Evolutionary conservation across 768 basidiomycete genomes (phyloP).

Genomic region (Agaricus subrufescens): DNA sequence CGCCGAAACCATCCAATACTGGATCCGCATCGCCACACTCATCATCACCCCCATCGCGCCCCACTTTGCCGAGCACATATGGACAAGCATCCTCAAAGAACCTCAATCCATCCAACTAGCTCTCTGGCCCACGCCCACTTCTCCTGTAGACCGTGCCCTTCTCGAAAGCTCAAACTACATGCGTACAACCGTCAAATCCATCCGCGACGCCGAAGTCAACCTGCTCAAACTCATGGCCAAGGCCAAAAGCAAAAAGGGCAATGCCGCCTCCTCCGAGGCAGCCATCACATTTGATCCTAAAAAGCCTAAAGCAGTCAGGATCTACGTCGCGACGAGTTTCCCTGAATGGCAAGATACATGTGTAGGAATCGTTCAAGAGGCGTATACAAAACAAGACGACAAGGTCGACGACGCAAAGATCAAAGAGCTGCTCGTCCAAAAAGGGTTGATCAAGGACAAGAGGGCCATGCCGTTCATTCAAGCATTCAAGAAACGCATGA

Average conservation of each 20-base stretch:
- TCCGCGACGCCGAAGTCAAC: slow-evolving; percentile 81
- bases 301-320: slow-evolving; percentile 75
- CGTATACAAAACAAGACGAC: slow-evolving; percentile 52
- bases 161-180: slow-evolving; percentile 82
- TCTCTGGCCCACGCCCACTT: slow-evolving; percentile 69
- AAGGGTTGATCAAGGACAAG: slow-evolving; percentile 93
- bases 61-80: slow-evolving; percentile 92
- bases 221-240: slow-evolving; percentile 79
- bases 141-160: slow-evolving; percentile 54
- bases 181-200: slow-evolving; percentile 84
- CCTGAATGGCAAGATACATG: slow-evolving; percentile 92
- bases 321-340: slow-evolving; percentile 90
- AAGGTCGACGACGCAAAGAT: slow-evolving; percentile 83
- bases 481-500: slow-evolving; percentile 88
- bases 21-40: slow-evolving; percentile 78
- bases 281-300: slow-evolving; percentile 73
- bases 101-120: slow-evolving; percentile 77
- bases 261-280: slow-evolving; percentile 23
- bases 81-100: slow-evolving; percentile 69
- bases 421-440: slow-evolving; percentile 57
- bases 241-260: slow-evolving; percentile 56
- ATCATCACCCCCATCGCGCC: slow-evolving; percentile 86
- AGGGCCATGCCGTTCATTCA: slow-evolving; percentile 93
- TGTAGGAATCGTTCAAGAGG: slow-evolving; percentile 68
- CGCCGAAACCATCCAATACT: slow-evolving; percentile 76